phyloP scores from a whole-genome alignment of 768 basidiomycete species.

The Mycena metata region DNA sequence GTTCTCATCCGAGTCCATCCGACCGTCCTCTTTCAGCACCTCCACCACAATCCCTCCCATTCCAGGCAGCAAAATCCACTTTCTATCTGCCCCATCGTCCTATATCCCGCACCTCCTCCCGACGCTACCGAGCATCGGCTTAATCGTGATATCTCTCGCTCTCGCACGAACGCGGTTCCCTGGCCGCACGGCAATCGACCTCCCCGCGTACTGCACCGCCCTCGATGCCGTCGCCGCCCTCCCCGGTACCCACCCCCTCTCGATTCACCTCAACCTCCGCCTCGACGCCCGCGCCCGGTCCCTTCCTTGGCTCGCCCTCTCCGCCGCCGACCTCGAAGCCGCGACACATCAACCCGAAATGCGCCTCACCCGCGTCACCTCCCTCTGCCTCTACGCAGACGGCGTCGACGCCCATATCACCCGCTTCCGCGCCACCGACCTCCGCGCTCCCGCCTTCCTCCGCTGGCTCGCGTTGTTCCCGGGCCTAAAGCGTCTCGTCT shows the following conservation, averaged over 20 bases:
- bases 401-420: no score
- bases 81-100: constrained; percentile 9
- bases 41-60: background rate
- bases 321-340: no score
- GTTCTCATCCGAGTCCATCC: background rate
- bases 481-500: no score
- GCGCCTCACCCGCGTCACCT: background rate
- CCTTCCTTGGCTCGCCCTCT: constrained; percentile 15
- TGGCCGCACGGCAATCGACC: no score
- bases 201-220: background rate
- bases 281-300: constrained; percentile 2
- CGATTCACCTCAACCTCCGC: constrained; percentile 18
- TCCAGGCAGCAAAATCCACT: background rate
- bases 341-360: background rate
- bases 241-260: constrained; percentile 15
- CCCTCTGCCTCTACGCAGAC: constrained; percentile 5
- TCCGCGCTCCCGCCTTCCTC: no score
- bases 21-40: constrained; percentile 9
- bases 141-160: no score
- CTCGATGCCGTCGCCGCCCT: constrained; percentile 18
- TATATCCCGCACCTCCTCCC: constrained; percentile 27
- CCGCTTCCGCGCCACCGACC: no score
- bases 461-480: no score
- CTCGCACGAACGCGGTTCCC: no score
- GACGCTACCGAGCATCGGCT: no score